phyloP scores from a whole-genome alignment of 306 rosid genomes.

The Hippophae rhamnoides region DNA sequence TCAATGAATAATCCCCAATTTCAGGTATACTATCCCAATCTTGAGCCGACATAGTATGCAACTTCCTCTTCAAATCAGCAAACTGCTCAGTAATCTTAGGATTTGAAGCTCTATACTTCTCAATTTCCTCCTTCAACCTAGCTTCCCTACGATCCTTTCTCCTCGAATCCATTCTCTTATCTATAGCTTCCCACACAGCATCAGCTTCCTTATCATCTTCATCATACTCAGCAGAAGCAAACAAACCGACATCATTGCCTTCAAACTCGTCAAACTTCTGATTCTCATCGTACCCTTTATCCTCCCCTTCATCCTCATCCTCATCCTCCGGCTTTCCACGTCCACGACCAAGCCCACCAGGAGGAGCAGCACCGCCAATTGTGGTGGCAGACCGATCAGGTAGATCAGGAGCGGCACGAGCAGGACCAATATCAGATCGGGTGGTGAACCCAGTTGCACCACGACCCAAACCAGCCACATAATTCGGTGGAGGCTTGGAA shows the following conservation, averaged over 20 bases:
- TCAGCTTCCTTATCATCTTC: constrained; percentile 93
- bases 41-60: constrained; percentile 48
- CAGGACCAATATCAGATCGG: constrained; percentile 78
- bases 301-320: constrained; percentile 76
- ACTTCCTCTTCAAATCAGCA: constrained; percentile 65
- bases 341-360: constrained; percentile 36
- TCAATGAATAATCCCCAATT: constrained; percentile 65
- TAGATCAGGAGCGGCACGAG: constrained; percentile 74
- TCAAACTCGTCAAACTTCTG: constrained; percentile 85
- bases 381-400: constrained; percentile 61
- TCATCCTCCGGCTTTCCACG: constrained; percentile 74
- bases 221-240: constrained; percentile 77
- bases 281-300: constrained; percentile 78
- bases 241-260: constrained; percentile 84
- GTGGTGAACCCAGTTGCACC: constrained; percentile 93
- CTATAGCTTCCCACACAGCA: constrained; percentile 87
- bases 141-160: constrained; percentile 89
- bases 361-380: constrained; percentile 28
- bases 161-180: constrained; percentile 82
- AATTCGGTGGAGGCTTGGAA: constrained; percentile 79
- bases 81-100: constrained; percentile 83
- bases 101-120: constrained; percentile 76
- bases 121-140: constrained; percentile 80
- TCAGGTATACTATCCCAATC: constrained; percentile 85
- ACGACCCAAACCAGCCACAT: constrained; percentile 87